Percentiles rank a stretch among this genome's conserved stretches.
phyloP scores from a whole-genome alignment of 192 early-diverging fungal species.

The Rhizoclosmatium globosum region DNA sequence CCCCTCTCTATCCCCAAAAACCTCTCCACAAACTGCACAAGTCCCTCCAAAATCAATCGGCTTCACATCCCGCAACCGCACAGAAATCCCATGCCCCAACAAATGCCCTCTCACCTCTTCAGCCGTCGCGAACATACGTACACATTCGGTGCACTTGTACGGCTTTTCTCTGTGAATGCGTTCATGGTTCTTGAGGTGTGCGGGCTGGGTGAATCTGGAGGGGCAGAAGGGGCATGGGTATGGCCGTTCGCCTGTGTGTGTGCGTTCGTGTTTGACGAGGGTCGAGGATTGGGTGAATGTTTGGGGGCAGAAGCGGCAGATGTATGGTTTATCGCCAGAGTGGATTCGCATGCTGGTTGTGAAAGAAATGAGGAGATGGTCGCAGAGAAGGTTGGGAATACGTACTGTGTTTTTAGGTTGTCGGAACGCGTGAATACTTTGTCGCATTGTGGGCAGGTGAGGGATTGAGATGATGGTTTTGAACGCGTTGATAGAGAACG shows the following conservation, averaged over 20 bases:
- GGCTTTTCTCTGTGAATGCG: neutral
- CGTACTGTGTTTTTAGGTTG: too few relatives aligned
- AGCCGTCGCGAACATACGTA: neutral
- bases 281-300: neutral
- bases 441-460: too few relatives aligned
- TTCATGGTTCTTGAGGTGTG: neutral
- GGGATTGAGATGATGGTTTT: too few relatives aligned
- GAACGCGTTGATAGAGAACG: too few relatives aligned
- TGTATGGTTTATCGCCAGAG: neutral
- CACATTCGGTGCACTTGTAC: too few relatives aligned
- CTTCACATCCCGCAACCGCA: neutral
- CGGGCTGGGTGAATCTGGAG: neutral
- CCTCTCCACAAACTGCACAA: too few relatives aligned
- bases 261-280: neutral
- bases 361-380: too few relatives aligned
- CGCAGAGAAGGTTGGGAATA: too few relatives aligned
- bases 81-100: neutral
- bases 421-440: too few relatives aligned
- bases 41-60: too few relatives aligned
- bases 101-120: neutral
- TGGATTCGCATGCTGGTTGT: neutral
- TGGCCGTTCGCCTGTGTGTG: neutral
- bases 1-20: too few relatives aligned
- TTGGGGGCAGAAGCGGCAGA: neutral
- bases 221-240: neutral